Evolutionary conservation across 2,329 filamentous ascomycete species (phyloP).

Genomic region (Hymenoscyphus repandus): DNA sequence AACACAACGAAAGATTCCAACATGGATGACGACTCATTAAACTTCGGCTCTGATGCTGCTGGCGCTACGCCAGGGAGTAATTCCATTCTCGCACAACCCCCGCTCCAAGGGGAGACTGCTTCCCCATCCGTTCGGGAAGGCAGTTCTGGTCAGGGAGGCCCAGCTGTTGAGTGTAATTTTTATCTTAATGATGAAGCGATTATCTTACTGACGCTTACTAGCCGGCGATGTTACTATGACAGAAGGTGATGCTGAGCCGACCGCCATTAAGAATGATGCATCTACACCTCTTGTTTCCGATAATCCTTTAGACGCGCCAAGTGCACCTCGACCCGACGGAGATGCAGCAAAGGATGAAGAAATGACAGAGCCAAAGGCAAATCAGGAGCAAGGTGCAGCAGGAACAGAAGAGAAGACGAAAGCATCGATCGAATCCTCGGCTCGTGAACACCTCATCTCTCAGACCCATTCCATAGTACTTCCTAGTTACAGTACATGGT

Average conservation of each 20-base stretch:
- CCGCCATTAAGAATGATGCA: slow-evolving; percentile 51
- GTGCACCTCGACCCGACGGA: slow-evolving; percentile 57
- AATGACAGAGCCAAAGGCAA: slow-evolving; percentile 62
- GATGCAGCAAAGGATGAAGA: slow-evolving; percentile 68
- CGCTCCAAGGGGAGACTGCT: slow-evolving; percentile 40
- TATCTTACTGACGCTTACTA: slow-evolving; percentile 7
- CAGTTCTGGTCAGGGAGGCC: slow-evolving; percentile 24
- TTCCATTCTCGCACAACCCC: slow-evolving; percentile 50
- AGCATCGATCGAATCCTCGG: slow-evolving; percentile 75
- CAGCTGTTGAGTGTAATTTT: slow-evolving; percentile 42
- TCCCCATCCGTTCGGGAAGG: slow-evolving; percentile 14
- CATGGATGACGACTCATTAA: slow-evolving; percentile 55
- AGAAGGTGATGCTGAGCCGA: slow-evolving; percentile 36
- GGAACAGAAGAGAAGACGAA: slow-evolving; percentile 66
- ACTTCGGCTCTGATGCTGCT: slow-evolving; percentile 52
- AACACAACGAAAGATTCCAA: slow-evolving; percentile 20
- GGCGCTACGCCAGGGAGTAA: slow-evolving; percentile 53
- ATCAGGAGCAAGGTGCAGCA: slow-evolving; percentile 38
- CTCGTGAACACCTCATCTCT: slow-evolving; percentile 83
- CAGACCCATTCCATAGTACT: slow-evolving; percentile 96
- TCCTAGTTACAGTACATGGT: slow-evolving; percentile 97
- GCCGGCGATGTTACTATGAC: slow-evolving; percentile 58
- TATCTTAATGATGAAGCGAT: slow-evolving; percentile 7
- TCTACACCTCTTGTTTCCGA: slow-evolving; percentile 47
- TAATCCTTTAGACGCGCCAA: slow-evolving; percentile 65